Evolutionary conservation across 495 filamentous ascomycete genomes (phyloP).

Genomic region (Xylaria bambusicola): DNA sequence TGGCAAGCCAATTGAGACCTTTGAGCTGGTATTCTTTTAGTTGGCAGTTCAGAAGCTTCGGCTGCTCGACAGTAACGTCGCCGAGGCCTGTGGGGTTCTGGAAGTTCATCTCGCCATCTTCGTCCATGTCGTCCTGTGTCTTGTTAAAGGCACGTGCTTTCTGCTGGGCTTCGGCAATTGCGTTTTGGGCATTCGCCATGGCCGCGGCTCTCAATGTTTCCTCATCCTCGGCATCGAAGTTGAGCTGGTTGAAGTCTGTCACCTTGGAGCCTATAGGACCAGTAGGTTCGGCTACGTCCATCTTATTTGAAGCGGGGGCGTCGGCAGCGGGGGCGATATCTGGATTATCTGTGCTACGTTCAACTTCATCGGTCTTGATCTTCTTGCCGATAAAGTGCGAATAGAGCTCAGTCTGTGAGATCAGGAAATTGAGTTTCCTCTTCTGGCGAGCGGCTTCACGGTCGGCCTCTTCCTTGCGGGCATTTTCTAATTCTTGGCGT

Average conservation of each 20-base stretch:
- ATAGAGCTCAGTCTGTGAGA: conserved; percentile 97
- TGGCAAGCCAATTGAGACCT: conserved; percentile 98
- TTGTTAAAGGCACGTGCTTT: conserved; percentile 92
- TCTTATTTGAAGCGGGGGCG: conserved; percentile 47
- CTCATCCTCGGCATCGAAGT: conserved; percentile 96
- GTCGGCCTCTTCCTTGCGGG: conserved; percentile 93
- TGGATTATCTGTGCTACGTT: conserved; percentile 79
- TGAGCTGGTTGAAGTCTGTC: conserved; percentile 89
- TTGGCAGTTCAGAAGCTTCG: conserved; percentile 88
- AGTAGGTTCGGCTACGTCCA: conserved; percentile 61
- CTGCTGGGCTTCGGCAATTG: conserved; percentile 91
- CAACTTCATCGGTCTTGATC: conserved; percentile 93
- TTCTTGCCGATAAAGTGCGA: conserved; percentile 99
- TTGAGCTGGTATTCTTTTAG: conserved; percentile 99
- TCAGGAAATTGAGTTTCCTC: conserved; percentile 98
- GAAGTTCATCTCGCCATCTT: conserved; percentile 98
- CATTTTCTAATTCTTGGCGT: conserved; percentile 93
- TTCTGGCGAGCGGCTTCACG: conserved; percentile 96
- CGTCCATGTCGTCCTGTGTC: conserved; percentile 62
- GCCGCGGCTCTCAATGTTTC: conserved; percentile 77
- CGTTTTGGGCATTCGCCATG: conserved; percentile 93
- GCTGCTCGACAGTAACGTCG: conserved; percentile 90
- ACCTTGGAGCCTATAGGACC: conserved; percentile 66
- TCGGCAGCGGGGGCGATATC: conserved; percentile 56
- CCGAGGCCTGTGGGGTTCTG: conserved; percentile 96